Evolutionary conservation across 129 eudicot species (phyloP).

Genomic region (Chrysanthemum makinoi): DNA sequence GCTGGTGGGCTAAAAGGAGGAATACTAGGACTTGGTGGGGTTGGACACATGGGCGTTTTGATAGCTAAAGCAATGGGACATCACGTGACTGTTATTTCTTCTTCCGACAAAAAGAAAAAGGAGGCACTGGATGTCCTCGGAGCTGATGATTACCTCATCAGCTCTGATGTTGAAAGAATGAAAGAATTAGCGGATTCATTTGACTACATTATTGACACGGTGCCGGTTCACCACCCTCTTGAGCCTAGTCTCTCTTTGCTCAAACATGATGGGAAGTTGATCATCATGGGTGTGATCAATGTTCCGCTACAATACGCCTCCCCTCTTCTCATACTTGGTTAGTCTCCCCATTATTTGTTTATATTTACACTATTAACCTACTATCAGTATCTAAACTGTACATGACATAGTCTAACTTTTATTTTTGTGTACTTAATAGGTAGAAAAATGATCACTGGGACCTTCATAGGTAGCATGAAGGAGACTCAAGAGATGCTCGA

Average conservation of each 20-base stretch:
- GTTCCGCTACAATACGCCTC: constrained; percentile 70
- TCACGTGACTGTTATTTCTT: constrained; percentile 83
- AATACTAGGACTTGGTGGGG: constrained; percentile 95
- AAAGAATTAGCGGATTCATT: constrained; percentile 64
- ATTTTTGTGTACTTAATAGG: constrained; percentile 27
- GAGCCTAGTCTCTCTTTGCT: constrained; percentile 82
- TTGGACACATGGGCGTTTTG: constrained; percentile 97
- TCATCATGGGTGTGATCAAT: constrained; percentile 74
- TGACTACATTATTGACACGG: constrained; percentile 80
- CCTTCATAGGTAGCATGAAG: constrained; percentile 90
- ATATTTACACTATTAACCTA: background rate
- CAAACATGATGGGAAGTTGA: constrained; percentile 76
- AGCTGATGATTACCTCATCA: constrained; percentile 80
- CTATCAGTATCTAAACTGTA: background rate
- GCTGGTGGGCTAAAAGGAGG: constrained; percentile 74
- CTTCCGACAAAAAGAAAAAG: constrained; percentile 65
- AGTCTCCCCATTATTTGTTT: constrained; percentile 11
- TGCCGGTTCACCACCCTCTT: constrained; percentile 74
- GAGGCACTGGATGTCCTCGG: constrained; percentile 84
- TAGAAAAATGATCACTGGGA: constrained; percentile 85
- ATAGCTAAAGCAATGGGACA: constrained; percentile 96
- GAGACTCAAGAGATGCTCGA: constrained; percentile 86
- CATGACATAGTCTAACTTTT: background rate
- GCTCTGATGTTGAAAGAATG: constrained; percentile 68
- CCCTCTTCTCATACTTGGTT: constrained; percentile 85